Evolutionary conservation across 257 asterid species (phyloP).

Genomic region (Solanum bulbocastanum): DNA sequence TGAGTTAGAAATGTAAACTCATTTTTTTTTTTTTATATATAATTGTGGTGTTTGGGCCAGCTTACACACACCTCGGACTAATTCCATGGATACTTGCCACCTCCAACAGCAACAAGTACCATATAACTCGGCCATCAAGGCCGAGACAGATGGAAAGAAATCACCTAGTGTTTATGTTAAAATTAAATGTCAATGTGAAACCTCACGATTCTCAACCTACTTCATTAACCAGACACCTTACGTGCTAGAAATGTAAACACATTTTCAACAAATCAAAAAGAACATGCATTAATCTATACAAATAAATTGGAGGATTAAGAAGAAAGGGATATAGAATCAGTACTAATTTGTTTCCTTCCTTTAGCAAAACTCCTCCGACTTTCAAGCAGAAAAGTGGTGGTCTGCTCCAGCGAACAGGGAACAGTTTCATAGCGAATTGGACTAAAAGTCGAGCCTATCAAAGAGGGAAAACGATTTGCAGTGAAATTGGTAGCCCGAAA

Average conservation of each 20-base stretch:
- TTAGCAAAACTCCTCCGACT: slow-evolving; percentile 59
- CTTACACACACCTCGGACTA: not conserved
- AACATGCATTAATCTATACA: not conserved
- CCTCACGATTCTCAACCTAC: not conserved
- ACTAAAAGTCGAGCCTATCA: slow-evolving; percentile 13
- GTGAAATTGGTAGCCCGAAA: slow-evolving; percentile 28
- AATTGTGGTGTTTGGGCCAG: not conserved
- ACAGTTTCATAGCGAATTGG: slow-evolving; percentile 13
- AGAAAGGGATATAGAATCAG: not conserved
- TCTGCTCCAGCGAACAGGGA: slow-evolving; percentile 2
- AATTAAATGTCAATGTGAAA: not conserved
- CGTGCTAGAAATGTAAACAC: not conserved
- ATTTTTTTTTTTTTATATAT: not conserved
- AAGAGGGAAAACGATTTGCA: slow-evolving; percentile 19
- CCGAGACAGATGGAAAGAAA: not conserved
- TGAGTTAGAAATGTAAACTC: not conserved
- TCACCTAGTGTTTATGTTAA: not conserved
- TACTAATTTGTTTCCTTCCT: slow-evolving; percentile 55
- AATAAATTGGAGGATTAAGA: not conserved
- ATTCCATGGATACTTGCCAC: not conserved
- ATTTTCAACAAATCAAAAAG: not conserved
- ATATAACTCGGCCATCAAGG: not conserved
- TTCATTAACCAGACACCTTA: not conserved
- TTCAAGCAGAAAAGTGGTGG: slow-evolving; percentile 9
- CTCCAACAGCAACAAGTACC: not conserved